A percentile compares a stretch with the other conserved stretches of the same genome.
Conservation (phyloP, 805 yeast species). For the Kazachstania psychrophila region DNA sequence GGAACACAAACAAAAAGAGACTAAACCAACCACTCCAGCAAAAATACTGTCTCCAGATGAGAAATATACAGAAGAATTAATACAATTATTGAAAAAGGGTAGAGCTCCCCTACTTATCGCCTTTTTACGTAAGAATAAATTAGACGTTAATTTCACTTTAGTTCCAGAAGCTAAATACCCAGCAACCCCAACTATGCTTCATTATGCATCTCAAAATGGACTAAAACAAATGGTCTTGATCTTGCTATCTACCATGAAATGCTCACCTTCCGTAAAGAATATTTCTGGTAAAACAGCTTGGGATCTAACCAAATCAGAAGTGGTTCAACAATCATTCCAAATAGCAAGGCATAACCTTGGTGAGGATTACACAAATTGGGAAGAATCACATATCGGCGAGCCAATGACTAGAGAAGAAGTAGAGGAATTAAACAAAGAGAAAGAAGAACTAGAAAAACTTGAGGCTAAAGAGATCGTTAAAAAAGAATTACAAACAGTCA, state of each 20-base stretch:
- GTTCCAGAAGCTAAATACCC: constrained; percentile 47
- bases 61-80: constrained; percentile 47
- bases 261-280: constrained; percentile 56
- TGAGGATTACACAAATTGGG: constrained; percentile 65
- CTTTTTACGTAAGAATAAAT: constrained; percentile 48
- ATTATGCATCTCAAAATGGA: constrained; percentile 65
- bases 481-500: constrained; percentile 20
- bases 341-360: constrained; percentile 60
- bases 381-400: constrained; percentile 50
- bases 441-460: constrained; percentile 33
- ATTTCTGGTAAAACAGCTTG: constrained; percentile 53
- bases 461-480: constrained; percentile 30
- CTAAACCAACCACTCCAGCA: constrained; percentile 8
- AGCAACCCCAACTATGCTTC: constrained; percentile 63
- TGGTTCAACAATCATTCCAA: constrained; percentile 51
- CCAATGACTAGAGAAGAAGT: constrained; percentile 49
- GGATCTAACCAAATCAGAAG: constrained; percentile 47
- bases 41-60: constrained; percentile 32
- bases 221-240: constrained; percentile 54
- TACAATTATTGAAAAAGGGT: constrained; percentile 55
- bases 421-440: constrained; percentile 34
- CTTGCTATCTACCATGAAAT: constrained; percentile 53
- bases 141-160: constrained; percentile 44
- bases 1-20: constrained; percentile 2
- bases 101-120: constrained; percentile 65